Conservation (phyloP, 2,329 filamentous ascomycete genomes). For the Clarireedia monteithiana region DNA sequence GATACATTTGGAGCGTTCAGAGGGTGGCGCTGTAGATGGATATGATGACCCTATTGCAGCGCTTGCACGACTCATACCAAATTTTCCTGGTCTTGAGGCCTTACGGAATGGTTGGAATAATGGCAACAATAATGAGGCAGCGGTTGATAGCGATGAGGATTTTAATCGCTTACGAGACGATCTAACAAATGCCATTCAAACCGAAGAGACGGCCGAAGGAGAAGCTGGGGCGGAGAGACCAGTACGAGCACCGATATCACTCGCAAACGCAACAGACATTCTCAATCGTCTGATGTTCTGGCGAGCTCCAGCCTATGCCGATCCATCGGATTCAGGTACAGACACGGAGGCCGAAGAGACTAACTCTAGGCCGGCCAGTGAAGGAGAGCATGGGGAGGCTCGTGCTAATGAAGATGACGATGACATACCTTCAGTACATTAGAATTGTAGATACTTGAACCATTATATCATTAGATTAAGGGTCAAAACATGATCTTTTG, state of each 20-base stretch:
- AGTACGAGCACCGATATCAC: slow-evolving; percentile 7
- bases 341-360: not conserved
- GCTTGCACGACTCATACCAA: slow-evolving; percentile 19
- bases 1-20: slow-evolving; percentile 6
- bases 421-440: not conserved
- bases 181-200: not conserved
- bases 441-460: not conserved
- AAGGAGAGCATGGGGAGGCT: not conserved
- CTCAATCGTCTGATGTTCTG: slow-evolving; percentile 17
- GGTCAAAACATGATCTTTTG: not conserved
- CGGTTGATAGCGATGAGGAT: slow-evolving; percentile 4
- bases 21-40: slow-evolving; percentile 4
- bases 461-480: not conserved
- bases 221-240: slow-evolving; percentile 5
- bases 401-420: not conserved
- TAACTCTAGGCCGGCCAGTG: not conserved
- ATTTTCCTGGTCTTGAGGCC: not conserved
- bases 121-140: not conserved
- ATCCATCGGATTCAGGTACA: not conserved
- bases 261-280: slow-evolving; percentile 13
- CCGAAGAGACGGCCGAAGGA: not conserved
- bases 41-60: slow-evolving; percentile 24
- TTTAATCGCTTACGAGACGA: slow-evolving; percentile 1
- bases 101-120: slow-evolving; percentile 1
- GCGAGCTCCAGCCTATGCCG: slow-evolving; percentile 5